phyloP scores from a whole-genome alignment of 805 yeast genomes.

The Sugiyamaella lignohabitans region DNA sequence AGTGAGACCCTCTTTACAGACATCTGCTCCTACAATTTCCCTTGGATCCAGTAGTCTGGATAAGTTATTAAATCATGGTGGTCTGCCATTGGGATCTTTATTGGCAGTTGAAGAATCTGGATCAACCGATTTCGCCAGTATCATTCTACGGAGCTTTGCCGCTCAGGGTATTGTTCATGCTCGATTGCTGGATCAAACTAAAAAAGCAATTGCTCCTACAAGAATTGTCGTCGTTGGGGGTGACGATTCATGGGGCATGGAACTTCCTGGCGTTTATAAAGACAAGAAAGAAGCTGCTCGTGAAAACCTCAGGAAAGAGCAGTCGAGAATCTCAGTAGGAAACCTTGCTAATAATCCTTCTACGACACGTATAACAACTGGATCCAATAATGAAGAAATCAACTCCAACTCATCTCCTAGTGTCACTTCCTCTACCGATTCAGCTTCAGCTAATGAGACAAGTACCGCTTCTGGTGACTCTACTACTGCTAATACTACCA shows the following conservation, averaged over 20 bases:
- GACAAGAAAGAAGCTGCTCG: constrained; percentile 42
- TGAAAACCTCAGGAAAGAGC: constrained; percentile 25
- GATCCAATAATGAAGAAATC: neutral
- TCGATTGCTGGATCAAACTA: constrained; percentile 29
- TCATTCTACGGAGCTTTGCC: constrained; percentile 60
- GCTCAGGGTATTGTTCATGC: constrained; percentile 72
- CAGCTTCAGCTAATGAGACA: neutral
- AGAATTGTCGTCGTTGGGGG: constrained; percentile 61
- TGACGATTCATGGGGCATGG: constrained; percentile 53
- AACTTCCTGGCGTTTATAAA: constrained; percentile 69
- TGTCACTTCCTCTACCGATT: neutral
- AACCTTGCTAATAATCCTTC: constrained; percentile 48
- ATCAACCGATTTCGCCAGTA: constrained; percentile 78
- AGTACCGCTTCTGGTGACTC: neutral
- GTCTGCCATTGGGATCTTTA: constrained; percentile 72
- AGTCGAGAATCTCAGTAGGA: constrained; percentile 60
- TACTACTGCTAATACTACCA: too few relatives aligned
- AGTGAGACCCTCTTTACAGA: constrained; percentile 66
- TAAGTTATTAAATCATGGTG: constrained; percentile 67
- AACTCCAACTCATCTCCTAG: neutral
- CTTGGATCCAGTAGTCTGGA: constrained; percentile 79
- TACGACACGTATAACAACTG: too few relatives aligned
- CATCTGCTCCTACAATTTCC: constrained; percentile 70
- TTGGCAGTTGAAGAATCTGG: constrained; percentile 76
- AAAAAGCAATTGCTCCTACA: constrained; percentile 29